Evolutionary conservation across 257 asterid genomes (phyloP).

Genomic region (Salvia rosmarinus): DNA sequence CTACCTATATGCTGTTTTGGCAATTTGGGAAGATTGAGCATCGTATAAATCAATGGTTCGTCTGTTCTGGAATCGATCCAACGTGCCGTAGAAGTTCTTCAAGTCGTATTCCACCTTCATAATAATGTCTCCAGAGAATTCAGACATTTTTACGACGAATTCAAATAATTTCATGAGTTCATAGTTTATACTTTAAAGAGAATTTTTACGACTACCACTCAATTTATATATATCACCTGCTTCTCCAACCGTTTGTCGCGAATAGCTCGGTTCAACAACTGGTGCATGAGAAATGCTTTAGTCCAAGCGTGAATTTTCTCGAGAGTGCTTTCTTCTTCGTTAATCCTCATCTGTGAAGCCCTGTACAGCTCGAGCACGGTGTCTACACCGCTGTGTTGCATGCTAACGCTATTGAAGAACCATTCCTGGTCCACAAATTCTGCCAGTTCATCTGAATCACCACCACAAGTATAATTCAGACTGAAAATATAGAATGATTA

Average conservation of each 20-base stretch:
- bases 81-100: constrained; percentile 35
- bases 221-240: constrained; percentile 36
- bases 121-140: too few species aligned
- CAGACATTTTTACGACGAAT: too few species aligned
- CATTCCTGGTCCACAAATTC: constrained; percentile 28
- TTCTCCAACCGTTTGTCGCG: constrained; percentile 21
- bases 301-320: constrained; percentile 43
- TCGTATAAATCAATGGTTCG: constrained; percentile 31
- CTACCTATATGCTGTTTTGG: constrained; percentile 38
- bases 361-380: constrained; percentile 34
- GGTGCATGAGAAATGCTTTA: constrained; percentile 25
- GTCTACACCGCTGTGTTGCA: background rate
- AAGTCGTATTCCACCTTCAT: constrained; percentile 37
- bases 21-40: constrained; percentile 14
- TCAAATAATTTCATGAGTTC: too few species aligned
- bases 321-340: constrained; percentile 25
- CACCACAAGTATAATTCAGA: too few species aligned
- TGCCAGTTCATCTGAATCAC: constrained; percentile 36
- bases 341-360: constrained; percentile 29
- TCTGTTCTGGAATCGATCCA: constrained; percentile 24
- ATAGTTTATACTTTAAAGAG: too few species aligned
- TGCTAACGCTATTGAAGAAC: constrained; percentile 21
- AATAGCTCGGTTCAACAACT: constrained; percentile 21
- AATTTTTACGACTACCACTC: too few species aligned
- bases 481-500: too few species aligned